Conservation (phyloP, 805 yeast species). For the Yarrowia sp. region DNA sequence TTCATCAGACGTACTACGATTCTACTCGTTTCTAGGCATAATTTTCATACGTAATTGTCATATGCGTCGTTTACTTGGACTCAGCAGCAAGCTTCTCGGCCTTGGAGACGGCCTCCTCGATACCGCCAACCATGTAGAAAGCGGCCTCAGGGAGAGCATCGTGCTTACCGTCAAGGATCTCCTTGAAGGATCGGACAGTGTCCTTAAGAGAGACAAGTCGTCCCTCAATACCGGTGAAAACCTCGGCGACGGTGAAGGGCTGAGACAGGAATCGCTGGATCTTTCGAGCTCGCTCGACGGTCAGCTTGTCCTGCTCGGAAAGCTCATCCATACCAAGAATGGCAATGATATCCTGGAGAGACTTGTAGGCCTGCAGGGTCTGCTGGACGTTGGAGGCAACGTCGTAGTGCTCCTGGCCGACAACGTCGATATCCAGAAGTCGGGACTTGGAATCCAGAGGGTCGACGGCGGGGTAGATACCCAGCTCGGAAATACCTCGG, state of each 20-base stretch:
- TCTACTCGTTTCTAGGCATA: slow-evolving; percentile 32
- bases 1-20: slow-evolving; percentile 34
- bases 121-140: slow-evolving; percentile 99
- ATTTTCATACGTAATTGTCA: slow-evolving; percentile 40
- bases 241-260: slow-evolving; percentile 99
- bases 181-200: slow-evolving; percentile 93
- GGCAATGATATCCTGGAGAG: slow-evolving; percentile 99
- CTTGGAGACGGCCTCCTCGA: slow-evolving; percentile 97
- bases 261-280: slow-evolving; percentile 99
- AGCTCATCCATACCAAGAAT: slow-evolving; percentile 99
- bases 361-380: slow-evolving; percentile 99
- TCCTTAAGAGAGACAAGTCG: slow-evolving; percentile 96
- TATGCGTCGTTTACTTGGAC: slow-evolving; percentile 44
- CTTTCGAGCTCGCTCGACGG: slow-evolving; percentile 99
- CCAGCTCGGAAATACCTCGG: slow-evolving; percentile 99
- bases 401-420: slow-evolving; percentile 98
- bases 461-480: slow-evolving; percentile 99
- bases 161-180: slow-evolving; percentile 97
- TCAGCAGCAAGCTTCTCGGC: slow-evolving; percentile 99
- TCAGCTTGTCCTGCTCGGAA: slow-evolving; percentile 97
- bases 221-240: slow-evolving; percentile 99
- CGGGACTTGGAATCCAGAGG: slow-evolving; percentile 99
- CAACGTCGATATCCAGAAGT: slow-evolving; percentile 95
- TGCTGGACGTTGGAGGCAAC: slow-evolving; percentile 95
- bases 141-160: slow-evolving; percentile 99